phyloP scores from a whole-genome alignment of 306 rosid species.

The Vachellia collinsii region DNA sequence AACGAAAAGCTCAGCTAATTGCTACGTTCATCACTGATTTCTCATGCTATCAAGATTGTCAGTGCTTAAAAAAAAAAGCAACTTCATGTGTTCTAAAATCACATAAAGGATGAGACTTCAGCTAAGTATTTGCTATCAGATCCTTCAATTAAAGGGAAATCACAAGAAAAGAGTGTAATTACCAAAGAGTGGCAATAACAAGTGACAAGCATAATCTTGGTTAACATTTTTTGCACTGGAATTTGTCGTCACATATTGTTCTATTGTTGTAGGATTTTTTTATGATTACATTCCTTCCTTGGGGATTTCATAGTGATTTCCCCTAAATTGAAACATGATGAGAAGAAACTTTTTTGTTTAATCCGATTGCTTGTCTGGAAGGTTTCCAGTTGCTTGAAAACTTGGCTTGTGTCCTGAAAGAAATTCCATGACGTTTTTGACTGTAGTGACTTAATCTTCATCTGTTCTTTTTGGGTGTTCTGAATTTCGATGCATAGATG shows the following conservation, averaged over 20 bases:
- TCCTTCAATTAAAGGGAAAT: not conserved
- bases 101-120: not conserved
- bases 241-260: no score
- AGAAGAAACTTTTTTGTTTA: no score
- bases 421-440: conserved; percentile 11
- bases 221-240: no score
- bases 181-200: no score
- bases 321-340: not conserved
- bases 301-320: no score
- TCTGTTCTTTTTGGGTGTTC: conserved; percentile 28
- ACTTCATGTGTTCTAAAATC: conserved; percentile 2
- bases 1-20: not conserved
- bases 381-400: not conserved
- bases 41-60: not conserved
- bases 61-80: conserved; percentile 11
- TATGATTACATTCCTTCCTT: no score
- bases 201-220: no score
- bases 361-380: no score
- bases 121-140: not conserved
- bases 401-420: not conserved
- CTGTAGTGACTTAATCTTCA: not conserved
- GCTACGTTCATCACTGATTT: not conserved
- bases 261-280: no score
- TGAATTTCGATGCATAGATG: conserved; percentile 51
- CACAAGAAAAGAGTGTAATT: no score